Conservation (phyloP, 1,284 basidiomycete species). For the Gymnopus androsaceus region DNA sequence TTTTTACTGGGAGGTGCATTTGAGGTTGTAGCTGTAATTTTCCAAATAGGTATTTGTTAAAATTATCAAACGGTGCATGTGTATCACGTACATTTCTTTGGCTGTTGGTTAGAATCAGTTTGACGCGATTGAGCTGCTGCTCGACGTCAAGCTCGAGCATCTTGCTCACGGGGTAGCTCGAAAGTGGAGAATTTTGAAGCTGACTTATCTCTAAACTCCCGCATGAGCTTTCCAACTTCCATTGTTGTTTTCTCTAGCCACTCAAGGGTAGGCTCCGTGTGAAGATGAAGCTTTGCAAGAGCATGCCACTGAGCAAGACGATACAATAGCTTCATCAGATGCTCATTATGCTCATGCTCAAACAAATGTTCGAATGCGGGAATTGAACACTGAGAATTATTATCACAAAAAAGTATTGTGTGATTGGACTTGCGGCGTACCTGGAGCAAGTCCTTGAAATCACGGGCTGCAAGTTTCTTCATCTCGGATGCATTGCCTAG, state of each 20-base stretch:
- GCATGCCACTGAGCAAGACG: conserved; percentile 10
- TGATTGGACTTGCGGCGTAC: conserved; percentile 17
- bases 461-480: conserved; percentile 34
- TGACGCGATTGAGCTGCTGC: neutral
- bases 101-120: neutral
- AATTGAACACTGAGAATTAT: conserved; percentile 33
- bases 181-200: neutral
- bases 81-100: neutral
- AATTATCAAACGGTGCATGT: no score
- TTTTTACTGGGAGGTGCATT: no score
- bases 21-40: no score
- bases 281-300: conserved; percentile 10
- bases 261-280: conserved; percentile 24
- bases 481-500: conserved; percentile 30
- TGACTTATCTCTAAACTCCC: conserved; percentile 1
- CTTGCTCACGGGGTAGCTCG: conserved; percentile 5
- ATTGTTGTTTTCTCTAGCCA: neutral
- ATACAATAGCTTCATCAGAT: conserved; percentile 27
- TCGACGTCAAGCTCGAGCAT: neutral
- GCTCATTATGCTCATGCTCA: conserved; percentile 19
- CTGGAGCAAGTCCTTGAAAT: conserved; percentile 36
- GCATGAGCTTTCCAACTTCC: conserved; percentile 6
- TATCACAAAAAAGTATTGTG: conserved; percentile 22
- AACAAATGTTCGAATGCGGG: conserved; percentile 32
- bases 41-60: no score